phyloP scores from a whole-genome alignment of 2,329 filamentous ascomycete species.

The Cercospora zeae-maydis region DNA sequence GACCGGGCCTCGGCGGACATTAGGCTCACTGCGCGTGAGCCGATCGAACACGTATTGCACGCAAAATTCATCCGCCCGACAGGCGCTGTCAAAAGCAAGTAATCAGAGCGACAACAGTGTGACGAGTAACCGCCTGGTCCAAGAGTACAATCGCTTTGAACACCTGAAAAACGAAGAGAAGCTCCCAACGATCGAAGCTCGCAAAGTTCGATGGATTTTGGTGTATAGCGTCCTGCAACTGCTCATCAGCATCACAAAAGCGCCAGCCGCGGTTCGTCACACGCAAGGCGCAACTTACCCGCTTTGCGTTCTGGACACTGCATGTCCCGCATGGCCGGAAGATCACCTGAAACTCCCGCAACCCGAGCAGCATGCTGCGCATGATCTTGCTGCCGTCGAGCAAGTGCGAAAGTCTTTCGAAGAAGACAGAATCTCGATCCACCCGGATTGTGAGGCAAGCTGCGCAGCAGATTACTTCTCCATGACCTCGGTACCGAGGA shows the following conservation, averaged over 20 bases:
- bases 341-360: neutral
- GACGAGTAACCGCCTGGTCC: slow-evolving; percentile 54
- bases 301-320: slow-evolving; percentile 48
- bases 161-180: slow-evolving; percentile 57
- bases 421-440: slow-evolving; percentile 36
- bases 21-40: slow-evolving; percentile 11
- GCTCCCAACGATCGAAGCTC: slow-evolving; percentile 60
- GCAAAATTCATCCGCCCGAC: slow-evolving; percentile 43
- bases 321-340: slow-evolving; percentile 41
- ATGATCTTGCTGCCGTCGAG: slow-evolving; percentile 11
- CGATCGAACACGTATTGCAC: neutral
- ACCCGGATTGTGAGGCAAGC: slow-evolving; percentile 47
- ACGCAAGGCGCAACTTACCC: slow-evolving; percentile 56
- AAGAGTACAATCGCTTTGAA: slow-evolving; percentile 68
- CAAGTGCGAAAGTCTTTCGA: slow-evolving; percentile 16
- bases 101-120: slow-evolving; percentile 42
- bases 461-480: slow-evolving; percentile 38
- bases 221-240: slow-evolving; percentile 71
- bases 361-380: slow-evolving; percentile 1
- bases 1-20: slow-evolving; percentile 28
- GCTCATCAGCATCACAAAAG: slow-evolving; percentile 60
- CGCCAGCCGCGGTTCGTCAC: slow-evolving; percentile 60
- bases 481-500: slow-evolving; percentile 22
- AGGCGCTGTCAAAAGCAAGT: slow-evolving; percentile 51
- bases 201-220: slow-evolving; percentile 75